phyloP scores from a whole-genome alignment of 352 stramenopile genomes.

The Phytophthora vignae region DNA sequence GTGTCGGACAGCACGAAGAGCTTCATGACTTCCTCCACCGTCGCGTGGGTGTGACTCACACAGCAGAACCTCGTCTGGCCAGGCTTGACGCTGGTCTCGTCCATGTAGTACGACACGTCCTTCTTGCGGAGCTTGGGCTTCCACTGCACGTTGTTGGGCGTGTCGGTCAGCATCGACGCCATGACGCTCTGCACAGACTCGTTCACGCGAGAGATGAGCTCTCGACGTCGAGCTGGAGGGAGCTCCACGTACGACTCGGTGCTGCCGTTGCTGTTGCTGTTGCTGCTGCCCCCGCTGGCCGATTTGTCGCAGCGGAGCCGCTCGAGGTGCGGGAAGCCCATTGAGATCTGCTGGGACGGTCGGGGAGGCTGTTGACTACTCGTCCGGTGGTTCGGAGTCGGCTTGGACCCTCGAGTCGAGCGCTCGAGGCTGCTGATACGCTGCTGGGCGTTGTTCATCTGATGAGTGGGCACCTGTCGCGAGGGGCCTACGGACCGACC shows the following conservation, averaged over 20 bases:
- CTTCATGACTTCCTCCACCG: conserved; percentile 54
- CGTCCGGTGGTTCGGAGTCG: background rate
- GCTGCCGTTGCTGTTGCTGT: background rate
- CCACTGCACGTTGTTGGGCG: conserved; percentile 45
- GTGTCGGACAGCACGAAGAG: conserved; percentile 56
- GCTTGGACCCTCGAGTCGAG: background rate
- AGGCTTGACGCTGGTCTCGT: conserved; percentile 44
- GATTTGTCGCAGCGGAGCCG: conserved; percentile 23
- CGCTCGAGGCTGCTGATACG: conserved; percentile 7
- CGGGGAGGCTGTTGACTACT: conserved; percentile 1
- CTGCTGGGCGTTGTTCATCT: background rate
- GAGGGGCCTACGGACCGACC: conserved; percentile 6
- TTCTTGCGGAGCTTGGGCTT: conserved; percentile 55
- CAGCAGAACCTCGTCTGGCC: conserved; percentile 68
- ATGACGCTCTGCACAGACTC: conserved; percentile 52
- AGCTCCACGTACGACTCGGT: conserved; percentile 26
- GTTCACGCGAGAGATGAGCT: conserved; percentile 33
- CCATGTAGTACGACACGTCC: conserved; percentile 59
- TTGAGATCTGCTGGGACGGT: conserved; percentile 27
- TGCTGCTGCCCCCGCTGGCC: conserved; percentile 8
- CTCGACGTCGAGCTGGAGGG: conserved; percentile 29
- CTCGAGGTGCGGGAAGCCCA: conserved; percentile 11
- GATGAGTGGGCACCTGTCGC: background rate
- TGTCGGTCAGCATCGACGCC: conserved; percentile 54
- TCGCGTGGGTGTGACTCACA: conserved; percentile 47